Base-by-base conservation (phyloP, 371 early-diverging fungal species). In the Mucor saturninus region DNA sequence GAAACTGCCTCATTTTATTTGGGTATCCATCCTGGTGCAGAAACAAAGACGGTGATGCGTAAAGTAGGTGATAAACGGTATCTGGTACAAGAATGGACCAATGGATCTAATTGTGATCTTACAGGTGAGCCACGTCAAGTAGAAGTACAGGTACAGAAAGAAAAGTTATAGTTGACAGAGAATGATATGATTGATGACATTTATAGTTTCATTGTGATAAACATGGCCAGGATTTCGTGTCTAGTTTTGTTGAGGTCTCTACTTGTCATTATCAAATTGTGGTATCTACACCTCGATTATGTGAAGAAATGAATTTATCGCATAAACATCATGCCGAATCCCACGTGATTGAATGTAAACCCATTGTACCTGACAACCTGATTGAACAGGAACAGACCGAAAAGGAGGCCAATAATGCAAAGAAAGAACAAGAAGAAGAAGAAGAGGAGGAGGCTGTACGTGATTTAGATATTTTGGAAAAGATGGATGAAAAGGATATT, bases 241-340 rank as follows among this genome's bases (percentile, higher is more conserved):
- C 84, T 0, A 66, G 74, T 35, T 79, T 89, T 38, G 79, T 76
- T 15, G 94, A 93, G 64, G 64, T 78, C 0, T 63, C 85, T 5
- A 87, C 83, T 0, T 93, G 94, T 67, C 74, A 78, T 26, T 93
- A 93, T 53, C 79, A 84, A n/a, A 83, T 91, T 65, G 71, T 88
- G 6, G 83, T 93, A 31, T 74, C 85, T 48, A 90, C 93, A 2
- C 86, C 90, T 10, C 74, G 83, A 0, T 75, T 93, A 48, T 93
- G 94, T 71, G 79, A 80, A 39, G 90, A 90, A 48, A 68, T 83
- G 46, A 74, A 76, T 51, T 83, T 92, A 60, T 77, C 76, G 46
- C 79, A 73, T 8, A 65, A 72, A 31, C 68, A 71, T 3, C 72
- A 81, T 5, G 74, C 84, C 21, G 72, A 75, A 28, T 75, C 82